Evolutionary conservation across 148 eudicot species (phyloP).

Genomic region (Cornus florida): DNA sequence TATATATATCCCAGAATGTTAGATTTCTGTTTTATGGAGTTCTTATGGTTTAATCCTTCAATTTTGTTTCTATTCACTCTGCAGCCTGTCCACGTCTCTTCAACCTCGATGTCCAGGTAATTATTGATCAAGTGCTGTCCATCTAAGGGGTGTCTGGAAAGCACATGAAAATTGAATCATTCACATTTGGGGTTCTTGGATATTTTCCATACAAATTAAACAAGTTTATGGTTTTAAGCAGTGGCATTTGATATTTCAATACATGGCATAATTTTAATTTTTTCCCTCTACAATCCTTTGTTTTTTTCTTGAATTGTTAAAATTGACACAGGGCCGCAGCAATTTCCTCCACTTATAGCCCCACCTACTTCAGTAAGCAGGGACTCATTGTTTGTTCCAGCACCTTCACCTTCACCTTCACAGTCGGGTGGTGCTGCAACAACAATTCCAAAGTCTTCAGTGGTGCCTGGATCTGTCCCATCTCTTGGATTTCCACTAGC

Average conservation of each 20-base stretch:
- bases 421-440: slow-evolving; percentile 40
- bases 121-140: slow-evolving; percentile 8
- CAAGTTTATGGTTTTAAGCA: neutral
- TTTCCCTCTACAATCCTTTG: neutral
- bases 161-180: neutral
- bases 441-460: slow-evolving; percentile 25
- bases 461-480: slow-evolving; percentile 59
- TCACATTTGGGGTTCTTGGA: neutral
- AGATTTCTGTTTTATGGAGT: neutral
- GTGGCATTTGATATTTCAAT: neutral
- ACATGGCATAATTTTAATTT: too few species aligned
- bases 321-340: slow-evolving; percentile 62
- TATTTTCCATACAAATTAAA: too few species aligned
- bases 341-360: slow-evolving; percentile 67
- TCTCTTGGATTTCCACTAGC: slow-evolving; percentile 50
- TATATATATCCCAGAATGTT: too few species aligned
- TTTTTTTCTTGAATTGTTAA: slow-evolving; percentile 7
- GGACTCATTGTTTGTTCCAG: slow-evolving; percentile 61
- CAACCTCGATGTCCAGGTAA: slow-evolving; percentile 96
- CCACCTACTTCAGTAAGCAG: slow-evolving; percentile 68
- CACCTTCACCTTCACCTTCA: slow-evolving; percentile 78
- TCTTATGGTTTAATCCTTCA: slow-evolving; percentile 5
- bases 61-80: slow-evolving; percentile 2
- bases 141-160: neutral
- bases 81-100: slow-evolving; percentile 75